Evolutionary conservation across 768 basidiomycete genomes (phyloP).

Genomic region (Russula compacta): DNA sequence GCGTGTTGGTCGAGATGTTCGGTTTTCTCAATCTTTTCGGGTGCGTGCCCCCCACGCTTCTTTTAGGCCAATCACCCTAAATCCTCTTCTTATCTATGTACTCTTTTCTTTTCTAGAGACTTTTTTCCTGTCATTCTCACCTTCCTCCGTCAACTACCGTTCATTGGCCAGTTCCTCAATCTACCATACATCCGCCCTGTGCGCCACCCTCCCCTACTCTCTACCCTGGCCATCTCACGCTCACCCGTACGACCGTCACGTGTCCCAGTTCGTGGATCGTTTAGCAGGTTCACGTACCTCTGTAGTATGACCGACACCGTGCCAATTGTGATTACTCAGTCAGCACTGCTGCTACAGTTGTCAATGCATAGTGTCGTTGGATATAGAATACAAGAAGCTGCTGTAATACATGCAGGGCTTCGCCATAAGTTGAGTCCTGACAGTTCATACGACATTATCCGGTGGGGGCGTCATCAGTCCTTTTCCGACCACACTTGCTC

Average conservation of each 20-base stretch:
- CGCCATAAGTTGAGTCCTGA: neutral
- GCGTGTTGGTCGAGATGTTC: constrained; percentile 89
- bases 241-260: neutral
- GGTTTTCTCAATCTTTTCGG: constrained; percentile 55
- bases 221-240: neutral
- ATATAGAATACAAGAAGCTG: neutral
- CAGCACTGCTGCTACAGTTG: neutral
- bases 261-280: constrained; percentile 27
- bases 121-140: constrained; percentile 98
- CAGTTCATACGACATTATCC: neutral
- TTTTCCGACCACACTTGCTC: neutral
- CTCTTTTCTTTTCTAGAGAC: constrained; percentile 46
- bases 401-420: neutral
- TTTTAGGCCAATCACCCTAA: constrained; percentile 27
- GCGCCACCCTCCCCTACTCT: constrained; percentile 25
- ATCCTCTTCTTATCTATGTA: neutral
- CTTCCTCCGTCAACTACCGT: constrained; percentile 91
- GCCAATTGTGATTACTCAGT: neutral
- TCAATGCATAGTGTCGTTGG: neutral
- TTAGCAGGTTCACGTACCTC: constrained; percentile 31
- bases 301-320: constrained; percentile 1
- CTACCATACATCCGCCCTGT: constrained; percentile 84
- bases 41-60: neutral
- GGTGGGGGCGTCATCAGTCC: neutral
- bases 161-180: constrained; percentile 79